Evolutionary conservation across 768 basidiomycete species (phyloP).

Genomic region (Tylopilus sp.): DNA sequence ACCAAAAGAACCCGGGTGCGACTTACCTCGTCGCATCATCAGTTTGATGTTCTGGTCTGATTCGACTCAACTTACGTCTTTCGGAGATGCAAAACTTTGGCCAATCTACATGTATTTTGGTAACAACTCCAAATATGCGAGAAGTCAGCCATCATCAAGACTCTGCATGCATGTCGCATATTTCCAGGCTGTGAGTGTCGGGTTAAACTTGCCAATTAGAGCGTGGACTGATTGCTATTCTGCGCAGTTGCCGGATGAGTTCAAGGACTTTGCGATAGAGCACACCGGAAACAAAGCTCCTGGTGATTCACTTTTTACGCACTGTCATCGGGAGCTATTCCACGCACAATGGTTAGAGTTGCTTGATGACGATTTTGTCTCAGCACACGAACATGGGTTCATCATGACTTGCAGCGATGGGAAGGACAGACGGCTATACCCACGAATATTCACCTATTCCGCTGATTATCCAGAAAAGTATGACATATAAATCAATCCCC

Average conservation of each 20-base stretch:
- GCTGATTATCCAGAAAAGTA: neutral
- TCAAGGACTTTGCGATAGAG: neutral
- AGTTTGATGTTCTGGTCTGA: neutral
- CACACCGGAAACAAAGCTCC: neutral
- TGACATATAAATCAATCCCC: neutral
- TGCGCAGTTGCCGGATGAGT: neutral
- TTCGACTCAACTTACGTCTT: neutral
- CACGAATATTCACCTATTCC: neutral
- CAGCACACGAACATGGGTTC: neutral
- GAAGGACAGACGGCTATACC: neutral
- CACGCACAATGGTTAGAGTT: neutral
- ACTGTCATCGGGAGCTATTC: neutral
- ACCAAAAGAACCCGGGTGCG: neutral
- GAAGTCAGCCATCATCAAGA: neutral
- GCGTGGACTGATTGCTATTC: no score
- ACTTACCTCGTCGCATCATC: neutral
- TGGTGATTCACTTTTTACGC: neutral
- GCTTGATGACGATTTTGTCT: neutral
- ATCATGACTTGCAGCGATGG: neutral
- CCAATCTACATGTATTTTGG: neutral
- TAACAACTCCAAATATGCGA: neutral
- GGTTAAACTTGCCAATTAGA: neutral
- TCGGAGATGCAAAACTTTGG: neutral
- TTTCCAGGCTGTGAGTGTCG: neutral
- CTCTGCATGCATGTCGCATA: neutral